These are phyloP conservation scores for Catenaria anguillulae DNA, from an alignment of 371 early-diverging fungal genomes.

Conservation along the genomic window DNA sequence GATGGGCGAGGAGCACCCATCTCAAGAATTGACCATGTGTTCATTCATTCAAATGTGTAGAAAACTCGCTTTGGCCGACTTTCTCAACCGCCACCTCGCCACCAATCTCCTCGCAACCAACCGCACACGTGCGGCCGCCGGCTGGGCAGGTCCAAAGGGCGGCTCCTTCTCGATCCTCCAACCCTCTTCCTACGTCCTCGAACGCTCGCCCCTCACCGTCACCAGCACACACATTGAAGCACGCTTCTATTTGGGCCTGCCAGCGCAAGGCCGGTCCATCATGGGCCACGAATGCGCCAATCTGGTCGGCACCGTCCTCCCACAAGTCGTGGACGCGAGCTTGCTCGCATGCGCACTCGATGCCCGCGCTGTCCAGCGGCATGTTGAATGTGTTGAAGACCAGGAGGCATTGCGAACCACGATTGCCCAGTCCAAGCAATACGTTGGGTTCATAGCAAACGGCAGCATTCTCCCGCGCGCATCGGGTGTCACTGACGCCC, in stretches of 20 bases:
- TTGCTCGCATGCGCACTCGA: too few species aligned
- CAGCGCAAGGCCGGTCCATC: slow-evolving; percentile 21
- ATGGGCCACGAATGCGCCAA: slow-evolving; percentile 16
- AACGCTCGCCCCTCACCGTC: slow-evolving; percentile 20
- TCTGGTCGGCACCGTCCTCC: slow-evolving; percentile 20
- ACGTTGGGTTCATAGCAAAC: slow-evolving; percentile 29
- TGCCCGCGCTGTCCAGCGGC: too few species aligned
- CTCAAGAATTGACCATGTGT: too few species aligned
- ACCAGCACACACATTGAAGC: slow-evolving; percentile 13
- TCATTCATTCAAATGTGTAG: too few species aligned
- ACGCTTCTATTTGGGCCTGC: slow-evolving; percentile 9
- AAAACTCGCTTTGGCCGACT: slow-evolving; percentile 27
- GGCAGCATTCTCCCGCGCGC: slow-evolving; percentile 34
- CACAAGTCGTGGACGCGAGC: slow-evolving; percentile 14
- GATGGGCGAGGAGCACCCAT: too few species aligned
- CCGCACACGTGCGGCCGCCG: neutral
- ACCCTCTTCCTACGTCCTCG: slow-evolving; percentile 29
- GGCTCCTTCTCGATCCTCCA: slow-evolving; percentile 18
- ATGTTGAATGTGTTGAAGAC: slow-evolving; percentile 25
- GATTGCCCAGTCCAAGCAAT: slow-evolving; percentile 9
- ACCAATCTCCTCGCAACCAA: neutral
- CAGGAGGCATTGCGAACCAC: slow-evolving; percentile 20
- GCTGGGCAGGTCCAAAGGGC: slow-evolving; percentile 15
- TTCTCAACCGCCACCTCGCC: slow-evolving; percentile 12
- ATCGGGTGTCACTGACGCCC: slow-evolving; percentile 28